Conservation (phyloP, 2,329 filamentous ascomycete genomes). For the Aspergillus thermomutatus region DNA sequence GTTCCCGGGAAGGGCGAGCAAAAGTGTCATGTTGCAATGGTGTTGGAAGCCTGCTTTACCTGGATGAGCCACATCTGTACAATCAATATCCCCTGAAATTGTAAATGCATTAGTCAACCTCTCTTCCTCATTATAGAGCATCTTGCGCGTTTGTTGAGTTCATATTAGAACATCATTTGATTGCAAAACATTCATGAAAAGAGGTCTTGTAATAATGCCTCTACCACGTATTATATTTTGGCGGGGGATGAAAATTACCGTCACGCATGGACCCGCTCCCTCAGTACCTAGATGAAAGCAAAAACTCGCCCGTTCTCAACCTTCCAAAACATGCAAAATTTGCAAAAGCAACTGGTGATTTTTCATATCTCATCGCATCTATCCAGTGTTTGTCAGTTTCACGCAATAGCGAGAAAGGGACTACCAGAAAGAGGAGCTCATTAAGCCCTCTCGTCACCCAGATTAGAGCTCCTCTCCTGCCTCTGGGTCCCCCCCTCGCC, state of each 20-base stretch:
- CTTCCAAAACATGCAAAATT: background rate
- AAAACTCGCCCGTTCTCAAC: background rate
- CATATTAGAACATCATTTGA: background rate
- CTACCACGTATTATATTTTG: background rate
- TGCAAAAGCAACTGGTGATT: conserved; percentile 15
- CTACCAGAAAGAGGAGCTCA: background rate
- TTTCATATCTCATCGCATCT: conserved; percentile 1
- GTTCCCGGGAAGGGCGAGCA: conserved; percentile 11
- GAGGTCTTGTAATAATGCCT: background rate
- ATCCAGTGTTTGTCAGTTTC: background rate
- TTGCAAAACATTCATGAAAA: background rate
- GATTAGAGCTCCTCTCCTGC: background rate
- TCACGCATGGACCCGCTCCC: background rate
- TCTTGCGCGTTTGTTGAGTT: background rate
- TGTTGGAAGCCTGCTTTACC: conserved; percentile 3
- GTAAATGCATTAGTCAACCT: conserved; percentile 5
- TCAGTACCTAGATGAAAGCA: conserved; percentile 7
- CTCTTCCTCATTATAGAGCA: background rate
- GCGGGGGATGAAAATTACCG: conserved; percentile 2
- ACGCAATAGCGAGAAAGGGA: too few relatives aligned
- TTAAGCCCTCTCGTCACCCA: background rate
- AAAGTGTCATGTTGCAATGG: conserved; percentile 18
- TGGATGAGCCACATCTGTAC: conserved; percentile 7
- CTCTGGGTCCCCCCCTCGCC: background rate
- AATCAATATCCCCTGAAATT: conserved; percentile 2